These are phyloP conservation scores for Populus nigra DNA, from an alignment of 345 rosid species.

Conservation along the genomic window DNA sequence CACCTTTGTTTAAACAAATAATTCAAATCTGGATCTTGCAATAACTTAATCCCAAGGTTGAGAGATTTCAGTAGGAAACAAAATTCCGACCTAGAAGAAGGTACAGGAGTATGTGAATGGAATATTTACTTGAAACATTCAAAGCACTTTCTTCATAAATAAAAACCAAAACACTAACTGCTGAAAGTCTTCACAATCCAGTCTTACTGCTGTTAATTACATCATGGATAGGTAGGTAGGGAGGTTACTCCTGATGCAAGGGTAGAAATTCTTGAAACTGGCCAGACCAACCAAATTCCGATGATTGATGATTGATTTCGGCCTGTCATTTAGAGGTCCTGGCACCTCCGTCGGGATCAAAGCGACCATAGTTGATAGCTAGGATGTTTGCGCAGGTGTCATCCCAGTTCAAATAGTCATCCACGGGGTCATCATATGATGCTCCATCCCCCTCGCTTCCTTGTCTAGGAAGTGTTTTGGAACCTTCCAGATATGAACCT, in stretches of 20 bases:
- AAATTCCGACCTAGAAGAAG: no score
- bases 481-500: slow-evolving; percentile 2
- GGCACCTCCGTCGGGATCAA: not conserved
- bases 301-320: not conserved
- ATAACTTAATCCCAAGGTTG: no score
- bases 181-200: not conserved
- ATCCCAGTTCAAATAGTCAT: slow-evolving; percentile 4
- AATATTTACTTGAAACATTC: no score
- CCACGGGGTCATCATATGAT: not conserved
- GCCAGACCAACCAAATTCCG: not conserved
- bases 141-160: no score
- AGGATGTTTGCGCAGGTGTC: not conserved
- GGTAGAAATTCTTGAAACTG: not conserved
- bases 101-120: no score
- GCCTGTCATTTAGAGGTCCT: not conserved
- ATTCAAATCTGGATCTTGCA: no score
- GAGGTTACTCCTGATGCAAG: not conserved
- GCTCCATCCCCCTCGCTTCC: not conserved
- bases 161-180: not conserved
- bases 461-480: not conserved
- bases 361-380: no score
- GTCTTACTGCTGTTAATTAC: not conserved
- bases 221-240: not conserved
- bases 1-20: no score
- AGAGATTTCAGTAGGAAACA: no score